phyloP scores from a whole-genome alignment of 495 filamentous ascomycete genomes.

The Podospora australis region DNA sequence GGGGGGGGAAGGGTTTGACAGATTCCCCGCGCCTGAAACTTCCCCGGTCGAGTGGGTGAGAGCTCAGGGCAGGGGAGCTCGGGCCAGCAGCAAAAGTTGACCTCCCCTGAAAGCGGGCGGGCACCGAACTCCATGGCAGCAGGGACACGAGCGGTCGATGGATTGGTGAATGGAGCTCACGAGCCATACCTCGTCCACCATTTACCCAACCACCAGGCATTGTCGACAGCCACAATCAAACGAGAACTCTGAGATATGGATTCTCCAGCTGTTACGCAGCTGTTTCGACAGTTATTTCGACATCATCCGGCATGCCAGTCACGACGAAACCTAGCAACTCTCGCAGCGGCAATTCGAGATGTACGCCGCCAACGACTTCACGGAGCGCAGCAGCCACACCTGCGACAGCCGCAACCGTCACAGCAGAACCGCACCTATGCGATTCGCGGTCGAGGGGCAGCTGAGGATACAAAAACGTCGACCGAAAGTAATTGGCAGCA shows the following conservation, averaged over 20 bases:
- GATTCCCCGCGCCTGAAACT: background rate
- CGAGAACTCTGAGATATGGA: slow-evolving; percentile 57
- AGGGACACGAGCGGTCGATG: background rate
- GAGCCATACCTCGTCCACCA: background rate
- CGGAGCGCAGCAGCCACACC: slow-evolving; percentile 6
- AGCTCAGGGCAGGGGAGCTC: slow-evolving; percentile 18
- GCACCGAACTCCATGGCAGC: too few species aligned
- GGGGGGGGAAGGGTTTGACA: too few species aligned
- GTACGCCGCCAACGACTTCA: slow-evolving; percentile 20
- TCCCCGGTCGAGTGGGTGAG: background rate
- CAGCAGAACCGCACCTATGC: slow-evolving; percentile 22
- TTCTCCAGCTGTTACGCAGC: slow-evolving; percentile 64
- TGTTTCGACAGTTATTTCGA: slow-evolving; percentile 78
- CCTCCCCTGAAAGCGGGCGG: background rate
- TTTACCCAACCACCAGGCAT: background rate
- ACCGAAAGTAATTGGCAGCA: slow-evolving; percentile 69
- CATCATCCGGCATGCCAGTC: slow-evolving; percentile 66
- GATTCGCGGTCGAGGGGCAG: slow-evolving; percentile 17
- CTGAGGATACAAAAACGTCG: slow-evolving; percentile 16
- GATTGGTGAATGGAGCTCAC: slow-evolving; percentile 3
- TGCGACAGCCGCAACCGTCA: slow-evolving; percentile 14
- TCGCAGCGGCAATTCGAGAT: slow-evolving; percentile 36
- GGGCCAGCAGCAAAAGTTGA: slow-evolving; percentile 22
- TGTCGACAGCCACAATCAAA: background rate
- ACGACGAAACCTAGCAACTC: slow-evolving; percentile 40